phyloP scores from a whole-genome alignment of 169 alveolate species.

The Eimeria sp. region DNA sequence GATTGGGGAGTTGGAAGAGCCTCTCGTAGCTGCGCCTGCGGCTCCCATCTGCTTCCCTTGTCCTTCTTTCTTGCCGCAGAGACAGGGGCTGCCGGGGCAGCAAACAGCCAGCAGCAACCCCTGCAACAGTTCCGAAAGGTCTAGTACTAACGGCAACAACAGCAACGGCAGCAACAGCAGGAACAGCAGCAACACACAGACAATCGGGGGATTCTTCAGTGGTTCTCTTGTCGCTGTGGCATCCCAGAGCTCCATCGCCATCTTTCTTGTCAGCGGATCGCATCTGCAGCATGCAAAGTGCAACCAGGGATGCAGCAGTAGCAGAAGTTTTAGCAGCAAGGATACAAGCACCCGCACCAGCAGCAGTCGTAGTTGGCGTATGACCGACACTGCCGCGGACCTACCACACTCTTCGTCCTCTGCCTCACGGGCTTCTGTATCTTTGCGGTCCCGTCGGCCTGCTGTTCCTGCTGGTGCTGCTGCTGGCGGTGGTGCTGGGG shows the following conservation, averaged over 20 bases:
- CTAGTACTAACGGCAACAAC: not conserved
- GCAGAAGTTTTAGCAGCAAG: not conserved
- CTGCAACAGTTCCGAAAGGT: not conserved
- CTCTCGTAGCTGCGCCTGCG: constrained; percentile 41
- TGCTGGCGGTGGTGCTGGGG: not conserved
- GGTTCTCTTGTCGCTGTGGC: constrained; percentile 69
- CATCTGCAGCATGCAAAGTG: not conserved
- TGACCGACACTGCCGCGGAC: not conserved
- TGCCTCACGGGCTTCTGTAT: not conserved
- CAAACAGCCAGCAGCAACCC: not conserved
- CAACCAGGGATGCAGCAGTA: not conserved
- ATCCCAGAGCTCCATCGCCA: constrained; percentile 40
- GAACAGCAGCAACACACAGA: constrained; percentile 13
- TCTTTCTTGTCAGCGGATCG: constrained; percentile 61
- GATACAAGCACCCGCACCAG: not conserved
- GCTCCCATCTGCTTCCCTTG: constrained; percentile 4
- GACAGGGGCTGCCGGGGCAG: not conserved
- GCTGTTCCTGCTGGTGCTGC: not conserved
- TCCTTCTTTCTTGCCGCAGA: not conserved
- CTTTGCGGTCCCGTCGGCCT: not conserved
- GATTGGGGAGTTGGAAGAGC: not conserved
- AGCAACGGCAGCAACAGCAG: constrained; percentile 31
- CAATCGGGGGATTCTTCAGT: constrained; percentile 18
- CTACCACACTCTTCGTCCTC: not conserved
- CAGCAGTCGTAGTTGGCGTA: constrained; percentile 10